phyloP scores from a whole-genome alignment of 2,329 filamentous ascomycete genomes.

The Aulographum hederae region DNA sequence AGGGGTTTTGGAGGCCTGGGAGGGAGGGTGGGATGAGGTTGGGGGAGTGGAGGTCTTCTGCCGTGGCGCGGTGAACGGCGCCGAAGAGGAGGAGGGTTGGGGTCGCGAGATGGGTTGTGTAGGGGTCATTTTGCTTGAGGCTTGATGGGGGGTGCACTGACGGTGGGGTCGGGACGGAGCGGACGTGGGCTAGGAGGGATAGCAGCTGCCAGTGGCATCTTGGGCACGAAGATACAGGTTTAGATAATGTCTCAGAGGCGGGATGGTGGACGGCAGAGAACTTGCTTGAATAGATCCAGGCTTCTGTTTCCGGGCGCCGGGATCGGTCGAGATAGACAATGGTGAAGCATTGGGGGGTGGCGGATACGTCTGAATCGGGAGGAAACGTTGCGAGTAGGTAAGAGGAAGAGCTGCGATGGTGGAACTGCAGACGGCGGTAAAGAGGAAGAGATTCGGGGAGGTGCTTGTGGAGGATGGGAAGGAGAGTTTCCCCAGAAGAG shows the following conservation, averaged over 20 bases:
- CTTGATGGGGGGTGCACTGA: neutral
- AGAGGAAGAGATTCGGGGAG: constrained; percentile 3
- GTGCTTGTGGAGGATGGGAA: constrained; percentile 1
- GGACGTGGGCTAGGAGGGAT: neutral
- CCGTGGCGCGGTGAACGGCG: neutral
- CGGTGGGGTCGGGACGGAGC: neutral
- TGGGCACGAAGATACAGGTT: no score
- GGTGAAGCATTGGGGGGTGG: constrained; percentile 2
- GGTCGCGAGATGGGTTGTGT: neutral
- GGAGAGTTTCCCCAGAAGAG: constrained; percentile 1
- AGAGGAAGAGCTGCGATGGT: constrained; percentile 1
- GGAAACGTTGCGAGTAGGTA: constrained; percentile 4
- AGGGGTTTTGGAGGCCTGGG: constrained; percentile 13
- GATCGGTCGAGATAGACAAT: constrained; percentile 3
- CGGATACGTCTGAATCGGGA: neutral
- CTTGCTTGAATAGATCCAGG: constrained; percentile 3
- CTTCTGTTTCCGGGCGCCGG: constrained; percentile 4
- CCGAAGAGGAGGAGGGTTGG: constrained; percentile 2
- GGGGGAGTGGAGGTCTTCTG: neutral
- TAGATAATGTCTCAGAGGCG: no score
- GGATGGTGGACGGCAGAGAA: neutral
- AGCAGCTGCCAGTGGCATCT: constrained; percentile 1
- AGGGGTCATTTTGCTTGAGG: neutral
- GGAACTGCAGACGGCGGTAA: constrained; percentile 1
- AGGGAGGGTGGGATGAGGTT: constrained; percentile 11